phyloP scores from a whole-genome alignment of 202 grass and related monocot genomes.

The Tripidium arundinaceum region DNA sequence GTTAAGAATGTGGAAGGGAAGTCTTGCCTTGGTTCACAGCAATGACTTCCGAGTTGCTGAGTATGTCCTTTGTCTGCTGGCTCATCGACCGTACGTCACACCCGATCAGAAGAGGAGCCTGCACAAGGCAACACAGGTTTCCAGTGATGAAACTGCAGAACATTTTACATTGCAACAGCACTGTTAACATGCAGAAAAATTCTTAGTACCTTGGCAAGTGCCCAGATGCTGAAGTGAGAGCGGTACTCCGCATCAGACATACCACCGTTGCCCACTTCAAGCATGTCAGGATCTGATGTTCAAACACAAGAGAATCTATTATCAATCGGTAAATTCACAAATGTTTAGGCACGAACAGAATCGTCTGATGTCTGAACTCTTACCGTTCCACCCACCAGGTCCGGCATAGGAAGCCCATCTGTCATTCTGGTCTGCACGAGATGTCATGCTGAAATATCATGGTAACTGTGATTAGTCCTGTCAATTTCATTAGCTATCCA shows the following conservation, averaged over 20 bases:
- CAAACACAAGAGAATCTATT: neutral
- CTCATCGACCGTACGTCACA: conserved; percentile 74
- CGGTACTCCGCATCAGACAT: conserved; percentile 87
- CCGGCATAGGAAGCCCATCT: conserved; percentile 82
- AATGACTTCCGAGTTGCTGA: conserved; percentile 81
- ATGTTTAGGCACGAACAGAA: neutral
- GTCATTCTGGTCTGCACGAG: conserved; percentile 86
- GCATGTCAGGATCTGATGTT: conserved; percentile 89
- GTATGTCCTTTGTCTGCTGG: conserved; percentile 65
- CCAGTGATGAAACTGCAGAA: neutral
- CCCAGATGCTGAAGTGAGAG: conserved; percentile 98
- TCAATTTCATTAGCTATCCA: neutral
- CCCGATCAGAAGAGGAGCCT: conserved; percentile 95
- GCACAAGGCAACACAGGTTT: neutral
- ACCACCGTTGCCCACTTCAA: conserved; percentile 93
- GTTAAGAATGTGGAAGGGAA: neutral
- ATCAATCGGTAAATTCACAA: neutral
- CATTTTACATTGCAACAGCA: neutral
- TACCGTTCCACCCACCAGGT: conserved; percentile 96
- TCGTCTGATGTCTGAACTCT: neutral
- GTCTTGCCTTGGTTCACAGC: conserved; percentile 88
- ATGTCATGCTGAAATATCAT: conserved; percentile 69
- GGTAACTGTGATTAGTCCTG: conserved; percentile 7
- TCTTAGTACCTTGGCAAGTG: conserved; percentile 68
- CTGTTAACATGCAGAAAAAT: neutral